A percentile compares a stretch with the other conserved stretches of the same genome.
Conservation (phyloP, 805 yeast species). For the Jamesozyma gamospora region DNA sequence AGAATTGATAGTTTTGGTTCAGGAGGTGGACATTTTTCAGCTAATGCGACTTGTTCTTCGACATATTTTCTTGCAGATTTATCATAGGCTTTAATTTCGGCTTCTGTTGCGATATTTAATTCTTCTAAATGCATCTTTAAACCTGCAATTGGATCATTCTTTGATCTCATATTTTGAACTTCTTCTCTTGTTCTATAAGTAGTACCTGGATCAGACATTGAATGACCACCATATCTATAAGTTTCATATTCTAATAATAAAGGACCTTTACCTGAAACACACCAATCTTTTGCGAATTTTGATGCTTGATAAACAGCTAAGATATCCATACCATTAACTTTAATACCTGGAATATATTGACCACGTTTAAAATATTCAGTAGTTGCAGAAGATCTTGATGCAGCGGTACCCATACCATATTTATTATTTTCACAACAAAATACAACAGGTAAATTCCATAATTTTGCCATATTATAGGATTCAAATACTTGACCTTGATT, state of each 20-base stretch:
- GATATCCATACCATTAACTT: constrained; percentile 97
- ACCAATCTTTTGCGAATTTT: constrained; percentile 94
- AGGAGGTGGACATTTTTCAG: constrained; percentile 91
- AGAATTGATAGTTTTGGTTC: constrained; percentile 90
- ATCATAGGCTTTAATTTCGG: constrained; percentile 87
- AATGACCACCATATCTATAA: constrained; percentile 99
- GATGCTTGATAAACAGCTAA: constrained; percentile 93
- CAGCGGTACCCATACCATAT: constrained; percentile 99
- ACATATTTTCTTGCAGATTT: constrained; percentile 94
- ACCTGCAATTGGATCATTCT: constrained; percentile 96
- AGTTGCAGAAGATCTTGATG: constrained; percentile 92
- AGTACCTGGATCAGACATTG: constrained; percentile 99
- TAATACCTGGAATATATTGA: constrained; percentile 97
- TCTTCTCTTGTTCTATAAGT: constrained; percentile 99
- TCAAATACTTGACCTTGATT: constrained; percentile 99
- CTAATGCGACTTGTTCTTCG: constrained; percentile 87
- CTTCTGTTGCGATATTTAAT: constrained; percentile 80
- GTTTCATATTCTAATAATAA: constrained; percentile 94
- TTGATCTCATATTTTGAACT: constrained; percentile 98
- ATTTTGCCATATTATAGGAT: constrained; percentile 96
- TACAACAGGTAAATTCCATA: constrained; percentile 91
- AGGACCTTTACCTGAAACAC: constrained; percentile 89
- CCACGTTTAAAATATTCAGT: constrained; percentile 98
- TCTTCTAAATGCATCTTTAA: constrained; percentile 80
- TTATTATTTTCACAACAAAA: constrained; percentile 98